Evolutionary conservation across 2,329 filamentous ascomycete species (phyloP), one percentile per base, ranked within the genome.

Genomic region (Akanthomyces lecanii): DNA sequence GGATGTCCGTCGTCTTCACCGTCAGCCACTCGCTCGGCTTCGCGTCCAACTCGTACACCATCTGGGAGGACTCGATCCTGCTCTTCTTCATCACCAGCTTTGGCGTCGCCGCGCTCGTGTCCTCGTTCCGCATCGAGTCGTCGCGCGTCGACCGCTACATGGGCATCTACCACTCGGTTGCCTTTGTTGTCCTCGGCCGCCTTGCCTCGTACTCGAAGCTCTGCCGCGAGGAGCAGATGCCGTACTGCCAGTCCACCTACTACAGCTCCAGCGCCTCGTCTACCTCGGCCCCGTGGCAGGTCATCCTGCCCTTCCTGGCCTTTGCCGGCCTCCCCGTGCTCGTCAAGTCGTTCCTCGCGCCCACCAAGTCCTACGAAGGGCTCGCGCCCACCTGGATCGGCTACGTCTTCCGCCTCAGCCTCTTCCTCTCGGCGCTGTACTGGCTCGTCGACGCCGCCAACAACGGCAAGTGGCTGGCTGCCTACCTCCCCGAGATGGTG

Each of bases 151-250:
- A 96, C 68, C 86, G 90, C 48, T 85, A 89, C 12, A 77, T 97
- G 53, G 92, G 90, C 28, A 82, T 91, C 30, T 94, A 93, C 70
- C 93, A 99, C 72, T 95, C 95, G 0, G 74, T 94, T 23, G 79
- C 92, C 1, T 98, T 99, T 71, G 81, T 95, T 63, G 72, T 92
- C 5, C 82, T 98, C 14, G 89, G 89, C 16, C 88, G 94, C 61
- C 61, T 94, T 3, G 89, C 92, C 0, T 96, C 93, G 1, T 87
- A 94, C 67, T 97, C 95, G 11, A 90, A 92, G 67, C 86, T 99
- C 23, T 99, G 95, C 73, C 89, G 95, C 63, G 95, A 99, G 75
- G 95, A 99, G 77, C 95, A 99, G 77, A 97, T 98, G 91, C 95
- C 95, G 0, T 96, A 89, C 77, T 99, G 95, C 79, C 87, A 85